phyloP scores from a whole-genome alignment of 2,329 filamentous ascomycete species.

The Aspergillus ustus region DNA sequence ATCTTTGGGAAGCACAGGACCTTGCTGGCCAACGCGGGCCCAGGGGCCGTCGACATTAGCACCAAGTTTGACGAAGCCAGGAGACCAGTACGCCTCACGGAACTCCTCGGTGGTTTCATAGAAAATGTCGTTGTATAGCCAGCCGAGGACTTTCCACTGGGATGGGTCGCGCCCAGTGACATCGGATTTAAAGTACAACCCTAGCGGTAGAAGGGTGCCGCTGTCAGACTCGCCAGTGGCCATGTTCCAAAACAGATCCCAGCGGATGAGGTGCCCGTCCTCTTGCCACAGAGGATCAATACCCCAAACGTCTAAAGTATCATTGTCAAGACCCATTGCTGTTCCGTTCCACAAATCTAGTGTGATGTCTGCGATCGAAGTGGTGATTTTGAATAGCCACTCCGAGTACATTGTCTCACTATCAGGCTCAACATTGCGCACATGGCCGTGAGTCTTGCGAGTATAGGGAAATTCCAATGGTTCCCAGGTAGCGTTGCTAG shows the following conservation, averaged over 20 bases:
- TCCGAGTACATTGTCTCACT: conserved; percentile 13
- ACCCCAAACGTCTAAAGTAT: conserved; percentile 20
- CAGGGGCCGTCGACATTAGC: conserved; percentile 20
- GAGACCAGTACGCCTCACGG: conserved; percentile 20
- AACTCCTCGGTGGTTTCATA: conserved; percentile 21
- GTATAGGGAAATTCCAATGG: conserved; percentile 19
- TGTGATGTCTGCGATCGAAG: conserved; percentile 19
- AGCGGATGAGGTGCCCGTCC: conserved; percentile 19
- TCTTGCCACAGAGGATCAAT: conserved; percentile 23
- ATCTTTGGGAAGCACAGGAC: conserved; percentile 13
- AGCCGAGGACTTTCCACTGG: conserved; percentile 19
- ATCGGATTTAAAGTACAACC: conserved; percentile 20
- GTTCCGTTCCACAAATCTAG: conserved; percentile 20
- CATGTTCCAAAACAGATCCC: conserved; percentile 22
- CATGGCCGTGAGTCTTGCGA: conserved; percentile 17
- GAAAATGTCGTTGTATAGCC: conserved; percentile 22
- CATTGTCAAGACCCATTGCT: conserved; percentile 20
- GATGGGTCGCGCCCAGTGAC: conserved; percentile 21
- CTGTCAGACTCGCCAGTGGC: conserved; percentile 15
- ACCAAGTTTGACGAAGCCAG: conserved; percentile 18
- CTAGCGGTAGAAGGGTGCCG: conserved; percentile 15
- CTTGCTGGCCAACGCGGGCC: conserved; percentile 18
- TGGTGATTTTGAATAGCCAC: conserved; percentile 20
- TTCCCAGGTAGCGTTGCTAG: conserved; percentile 9
- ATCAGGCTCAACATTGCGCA: conserved; percentile 22